Evolutionary conservation across 495 filamentous ascomycete genomes (phyloP).

Genomic region (Penicillium pulvis): DNA sequence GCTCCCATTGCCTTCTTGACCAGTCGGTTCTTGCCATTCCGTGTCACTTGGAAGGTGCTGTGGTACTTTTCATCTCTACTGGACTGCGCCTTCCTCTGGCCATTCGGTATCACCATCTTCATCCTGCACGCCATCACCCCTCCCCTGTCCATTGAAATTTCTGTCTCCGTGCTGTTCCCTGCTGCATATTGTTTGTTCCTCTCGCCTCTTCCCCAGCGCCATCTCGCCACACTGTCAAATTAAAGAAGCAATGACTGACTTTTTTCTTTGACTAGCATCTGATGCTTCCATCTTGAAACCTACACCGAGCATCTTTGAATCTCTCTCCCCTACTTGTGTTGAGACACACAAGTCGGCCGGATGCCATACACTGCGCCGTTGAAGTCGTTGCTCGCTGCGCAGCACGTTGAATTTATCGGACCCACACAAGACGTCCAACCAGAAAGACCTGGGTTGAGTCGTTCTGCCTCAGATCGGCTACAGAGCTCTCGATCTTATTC

Average conservation of each 20-base stretch:
- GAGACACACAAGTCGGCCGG: conserved; percentile 50
- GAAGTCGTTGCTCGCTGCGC: conserved; percentile 76
- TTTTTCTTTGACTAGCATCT: conserved; percentile 10
- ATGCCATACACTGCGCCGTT: conserved; percentile 96
- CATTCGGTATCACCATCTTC: conserved; percentile 23
- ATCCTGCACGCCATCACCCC: conserved; percentile 12
- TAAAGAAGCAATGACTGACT: conserved; percentile 20
- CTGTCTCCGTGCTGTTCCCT: conserved; percentile 17
- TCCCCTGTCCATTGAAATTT: conserved; percentile 18
- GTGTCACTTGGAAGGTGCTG: conserved; percentile 28
- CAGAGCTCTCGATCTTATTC: conserved; percentile 72
- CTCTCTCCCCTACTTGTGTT: conserved; percentile 35
- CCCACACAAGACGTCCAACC: conserved; percentile 55
- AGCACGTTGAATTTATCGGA: conserved; percentile 62
- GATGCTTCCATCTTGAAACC: conserved; percentile 11
- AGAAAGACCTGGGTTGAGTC: conserved; percentile 40
- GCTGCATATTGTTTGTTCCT: conserved; percentile 13
- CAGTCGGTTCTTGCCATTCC: conserved; percentile 14
- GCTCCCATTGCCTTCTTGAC: conserved; percentile 18
- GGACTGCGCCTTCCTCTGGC: conserved; percentile 25
- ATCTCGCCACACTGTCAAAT: conserved; percentile 18
- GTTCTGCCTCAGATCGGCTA: conserved; percentile 45
- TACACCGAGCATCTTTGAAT: conserved; percentile 6
- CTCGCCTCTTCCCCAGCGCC: conserved; percentile 2
- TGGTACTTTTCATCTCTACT: conserved; percentile 24